phyloP scores from a whole-genome alignment of 2,329 filamentous ascomycete genomes.

The Pseudopyricularia cyperi region DNA sequence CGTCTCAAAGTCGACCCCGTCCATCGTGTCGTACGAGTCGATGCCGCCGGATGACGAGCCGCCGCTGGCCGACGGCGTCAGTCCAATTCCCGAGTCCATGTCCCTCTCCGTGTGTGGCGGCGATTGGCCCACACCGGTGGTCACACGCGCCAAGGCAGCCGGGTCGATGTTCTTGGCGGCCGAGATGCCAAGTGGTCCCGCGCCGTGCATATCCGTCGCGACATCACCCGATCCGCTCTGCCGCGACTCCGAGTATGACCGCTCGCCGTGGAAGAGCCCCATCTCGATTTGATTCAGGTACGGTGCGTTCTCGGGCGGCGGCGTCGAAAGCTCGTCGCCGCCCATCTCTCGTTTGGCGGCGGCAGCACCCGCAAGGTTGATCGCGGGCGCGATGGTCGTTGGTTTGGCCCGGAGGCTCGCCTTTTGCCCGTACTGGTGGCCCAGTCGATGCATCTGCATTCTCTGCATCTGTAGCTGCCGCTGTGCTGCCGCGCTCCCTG shows the following conservation, averaged over 20 bases:
- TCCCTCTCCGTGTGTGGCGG: constrained; percentile 30
- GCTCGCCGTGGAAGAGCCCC: constrained; percentile 6
- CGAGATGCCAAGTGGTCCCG: neutral
- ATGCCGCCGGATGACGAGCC: constrained; percentile 27
- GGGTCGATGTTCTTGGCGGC: constrained; percentile 18
- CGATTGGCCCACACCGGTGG: constrained; percentile 22
- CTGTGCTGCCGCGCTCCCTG: constrained; percentile 10
- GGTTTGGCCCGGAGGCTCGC: neutral
- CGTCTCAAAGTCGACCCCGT: constrained; percentile 28
- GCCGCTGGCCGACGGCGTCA: constrained; percentile 32
- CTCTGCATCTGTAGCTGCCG: constrained; percentile 4
- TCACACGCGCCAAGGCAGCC: constrained; percentile 19
- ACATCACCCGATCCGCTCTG: neutral
- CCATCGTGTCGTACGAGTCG: constrained; percentile 14
- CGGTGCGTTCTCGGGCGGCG: constrained; percentile 37
- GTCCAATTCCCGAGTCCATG: constrained; percentile 21
- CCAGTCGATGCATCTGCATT: constrained; percentile 5
- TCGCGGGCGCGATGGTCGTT: constrained; percentile 7
- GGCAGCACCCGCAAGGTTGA: constrained; percentile 10
- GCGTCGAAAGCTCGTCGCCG: constrained; percentile 27
- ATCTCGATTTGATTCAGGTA: constrained; percentile 11
- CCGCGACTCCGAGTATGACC: constrained; percentile 13
- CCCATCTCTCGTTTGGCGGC: neutral
- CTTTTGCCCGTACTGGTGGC: neutral
- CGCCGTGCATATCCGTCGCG: neutral